Evolutionary conservation across 345 rosid genomes (phyloP).

Genomic region (Populus pruinosa): DNA sequence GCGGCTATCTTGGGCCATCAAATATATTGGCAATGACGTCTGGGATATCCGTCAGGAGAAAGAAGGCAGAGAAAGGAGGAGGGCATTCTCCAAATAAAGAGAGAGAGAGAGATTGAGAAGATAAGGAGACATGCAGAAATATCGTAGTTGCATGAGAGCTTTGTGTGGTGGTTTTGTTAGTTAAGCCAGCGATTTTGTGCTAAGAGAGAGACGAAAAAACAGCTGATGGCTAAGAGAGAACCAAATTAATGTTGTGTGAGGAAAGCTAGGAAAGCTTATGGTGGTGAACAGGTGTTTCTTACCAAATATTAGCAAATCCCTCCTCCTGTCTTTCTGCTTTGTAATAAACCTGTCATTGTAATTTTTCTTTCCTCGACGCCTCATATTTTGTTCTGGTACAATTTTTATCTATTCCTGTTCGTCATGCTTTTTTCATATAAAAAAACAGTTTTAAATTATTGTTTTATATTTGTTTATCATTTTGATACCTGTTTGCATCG

Average conservation of each 20-base stretch:
- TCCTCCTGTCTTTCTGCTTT: background rate
- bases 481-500: no score
- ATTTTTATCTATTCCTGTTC: no score
- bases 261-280: conserved; percentile 1
- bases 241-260: background rate
- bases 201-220: background rate
- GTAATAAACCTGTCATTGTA: background rate
- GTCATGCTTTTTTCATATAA: no score
- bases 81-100: conserved; percentile 25
- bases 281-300: background rate
- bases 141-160: background rate
- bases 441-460: no score
- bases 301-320: background rate
- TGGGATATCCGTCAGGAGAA: conserved; percentile 45
- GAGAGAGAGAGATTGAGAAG: conserved; percentile 13
- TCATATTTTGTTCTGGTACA: no score
- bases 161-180: conserved; percentile 1
- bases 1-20: conserved; percentile 48
- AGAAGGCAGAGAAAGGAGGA: conserved; percentile 30
- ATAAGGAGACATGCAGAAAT: no score
- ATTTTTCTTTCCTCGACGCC: background rate
- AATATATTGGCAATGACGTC: background rate
- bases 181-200: background rate
- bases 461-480: no score
- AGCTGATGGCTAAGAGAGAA: background rate